Conservation (phyloP, 768 basidiomycete genomes). For the Termitomyces sp. region DNA sequence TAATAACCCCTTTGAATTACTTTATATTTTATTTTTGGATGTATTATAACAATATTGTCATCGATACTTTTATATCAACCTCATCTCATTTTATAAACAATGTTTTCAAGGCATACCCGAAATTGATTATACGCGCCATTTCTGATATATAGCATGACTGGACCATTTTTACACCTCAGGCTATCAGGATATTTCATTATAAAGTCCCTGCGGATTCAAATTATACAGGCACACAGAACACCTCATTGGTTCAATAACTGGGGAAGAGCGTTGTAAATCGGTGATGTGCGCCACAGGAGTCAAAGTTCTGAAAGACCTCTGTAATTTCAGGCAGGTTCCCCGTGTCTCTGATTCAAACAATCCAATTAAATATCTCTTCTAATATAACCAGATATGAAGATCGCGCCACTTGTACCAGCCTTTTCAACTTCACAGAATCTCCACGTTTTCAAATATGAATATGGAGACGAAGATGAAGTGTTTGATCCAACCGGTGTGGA, state of each 20-base stretch:
- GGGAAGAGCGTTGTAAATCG: constrained; percentile 19
- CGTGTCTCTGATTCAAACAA: neutral
- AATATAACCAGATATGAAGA: constrained; percentile 31
- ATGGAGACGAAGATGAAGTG: constrained; percentile 4
- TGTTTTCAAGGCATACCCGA: constrained; percentile 22
- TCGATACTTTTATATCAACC: neutral
- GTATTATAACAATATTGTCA: neutral
- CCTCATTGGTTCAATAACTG: constrained; percentile 11
- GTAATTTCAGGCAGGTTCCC: constrained; percentile 29
- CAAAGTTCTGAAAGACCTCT: constrained; percentile 29
- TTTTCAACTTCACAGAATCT: constrained; percentile 26
- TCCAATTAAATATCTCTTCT: neutral
- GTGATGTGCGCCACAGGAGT: constrained; percentile 18
- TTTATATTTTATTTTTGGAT: neutral
- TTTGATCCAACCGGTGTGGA: neutral
- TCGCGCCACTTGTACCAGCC: constrained; percentile 23
- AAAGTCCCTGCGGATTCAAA: neutral
- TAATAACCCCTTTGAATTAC: neutral
- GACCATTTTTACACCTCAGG: no score
- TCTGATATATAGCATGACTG: no score
- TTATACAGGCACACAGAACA: neutral
- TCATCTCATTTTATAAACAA: constrained; percentile 1
- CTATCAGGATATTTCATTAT: constrained; percentile 19
- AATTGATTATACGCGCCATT: constrained; percentile 23
- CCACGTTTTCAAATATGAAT: constrained; percentile 12